Base-by-base conservation (phyloP, 148 eudicot genomes). In the Spergularia bocconei region DNA sequence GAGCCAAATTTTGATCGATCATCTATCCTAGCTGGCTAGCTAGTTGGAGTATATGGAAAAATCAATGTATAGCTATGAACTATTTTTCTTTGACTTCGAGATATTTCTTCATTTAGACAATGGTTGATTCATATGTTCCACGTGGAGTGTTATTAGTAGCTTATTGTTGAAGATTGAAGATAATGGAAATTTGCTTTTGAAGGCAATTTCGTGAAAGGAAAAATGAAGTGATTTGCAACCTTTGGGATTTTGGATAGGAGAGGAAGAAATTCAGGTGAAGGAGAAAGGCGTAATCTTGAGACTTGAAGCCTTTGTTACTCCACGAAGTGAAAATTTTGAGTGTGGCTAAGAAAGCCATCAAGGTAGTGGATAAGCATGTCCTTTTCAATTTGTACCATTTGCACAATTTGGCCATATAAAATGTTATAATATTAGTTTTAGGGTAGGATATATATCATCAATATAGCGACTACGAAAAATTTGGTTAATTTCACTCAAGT, bases 21-120 rank as follows among this genome's bases (percentile, higher is more conserved):
- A 29, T 2, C 36, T 29, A 29, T 29, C 36, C 2, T 29, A 29
- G 3, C 36, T 29, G 36, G 36, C 36, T 29, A 29, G 36, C 36
- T 29, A 29, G 36, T 29, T 29, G 36, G 36, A 29, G 41, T 14
- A 52, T 20, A 44, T 21, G 76, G 76, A 14, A 57, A 52, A 69
- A 60, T 29, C 16, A 10, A 58, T 10, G 20, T 25, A n/a, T 44
- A 12, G 13, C 20, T 41, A 11, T 54, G 1, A 6, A 44, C 36
- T 29, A 39, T 19, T 61, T 36, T 63, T 16, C 21, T 39, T 29
- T 29, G 6, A 56, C 14, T 50, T 66, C 47, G 33, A 73, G 73
- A 79, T 74, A 79, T 39, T 79, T 79, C 81, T 67, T 19, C 21
- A 13, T n/a, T 58, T 56, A 62, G 74, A 68, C 52, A 61, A 62